Conservation (phyloP, 2,329 filamentous ascomycete species). For the Coniella vitis region DNA sequence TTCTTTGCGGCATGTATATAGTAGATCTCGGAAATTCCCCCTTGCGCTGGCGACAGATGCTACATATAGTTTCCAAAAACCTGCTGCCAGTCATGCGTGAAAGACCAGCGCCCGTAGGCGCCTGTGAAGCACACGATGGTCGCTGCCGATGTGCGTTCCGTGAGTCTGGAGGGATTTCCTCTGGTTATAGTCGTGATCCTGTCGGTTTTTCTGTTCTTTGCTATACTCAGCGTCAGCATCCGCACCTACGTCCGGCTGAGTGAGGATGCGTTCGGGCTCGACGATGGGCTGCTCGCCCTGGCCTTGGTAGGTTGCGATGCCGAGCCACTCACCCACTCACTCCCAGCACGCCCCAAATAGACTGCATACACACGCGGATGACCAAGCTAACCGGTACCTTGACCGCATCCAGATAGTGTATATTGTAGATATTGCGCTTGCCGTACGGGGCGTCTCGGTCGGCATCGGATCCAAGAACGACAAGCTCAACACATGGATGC, state of each 20-base stretch:
- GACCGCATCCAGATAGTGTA: slow-evolving; percentile 7
- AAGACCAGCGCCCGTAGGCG: too few species aligned
- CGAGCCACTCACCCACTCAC: background rate
- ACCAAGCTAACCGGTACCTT: too few species aligned
- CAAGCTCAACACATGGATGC: slow-evolving; percentile 14
- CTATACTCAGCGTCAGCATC: background rate
- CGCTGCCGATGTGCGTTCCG: background rate
- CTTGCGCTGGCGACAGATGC: too few species aligned
- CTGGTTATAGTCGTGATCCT: slow-evolving; percentile 2
- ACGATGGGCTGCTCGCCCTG: background rate
- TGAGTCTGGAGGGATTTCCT: slow-evolving; percentile 1
- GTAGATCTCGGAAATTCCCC: too few species aligned
- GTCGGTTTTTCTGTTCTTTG: background rate
- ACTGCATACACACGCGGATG: too few species aligned
- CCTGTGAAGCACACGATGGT: too few species aligned
- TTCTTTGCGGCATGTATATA: too few species aligned
- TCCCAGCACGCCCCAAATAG: too few species aligned
- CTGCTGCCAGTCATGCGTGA: too few species aligned
- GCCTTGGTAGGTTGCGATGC: background rate
- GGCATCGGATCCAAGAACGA: slow-evolving; percentile 18
- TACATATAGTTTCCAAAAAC: too few species aligned
- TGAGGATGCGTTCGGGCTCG: background rate
- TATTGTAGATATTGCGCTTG: slow-evolving; percentile 17
- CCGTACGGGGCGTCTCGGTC: slow-evolving; percentile 16
- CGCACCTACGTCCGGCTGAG: slow-evolving; percentile 1